A percentile compares a stretch with the other conserved stretches of the same genome.
Evolutionary conservation across 1,284 basidiomycete species (phyloP).

Genomic region (Boletellus deceptivus): DNA sequence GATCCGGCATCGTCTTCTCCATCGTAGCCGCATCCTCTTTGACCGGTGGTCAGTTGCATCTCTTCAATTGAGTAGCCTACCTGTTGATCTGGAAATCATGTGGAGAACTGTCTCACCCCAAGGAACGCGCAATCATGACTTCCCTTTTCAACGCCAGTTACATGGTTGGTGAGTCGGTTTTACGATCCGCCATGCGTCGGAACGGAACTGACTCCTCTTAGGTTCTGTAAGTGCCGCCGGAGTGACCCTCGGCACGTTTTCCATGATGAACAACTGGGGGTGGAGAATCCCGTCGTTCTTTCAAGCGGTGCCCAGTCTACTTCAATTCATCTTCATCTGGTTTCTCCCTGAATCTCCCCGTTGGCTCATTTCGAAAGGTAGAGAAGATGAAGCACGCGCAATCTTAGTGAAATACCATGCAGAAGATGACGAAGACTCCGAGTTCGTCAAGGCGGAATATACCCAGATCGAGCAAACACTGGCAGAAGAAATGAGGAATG

Average conservation of each 20-base stretch:
- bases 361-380: conserved; percentile 54
- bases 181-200: neutral
- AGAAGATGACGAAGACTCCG: conserved; percentile 15
- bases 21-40: conserved; percentile 17
- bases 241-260: too few species aligned
- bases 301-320: conserved; percentile 37
- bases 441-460: conserved; percentile 13
- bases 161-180: conserved; percentile 7
- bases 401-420: conserved; percentile 21
- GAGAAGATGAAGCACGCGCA: conserved; percentile 36
- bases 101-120: conserved; percentile 20
- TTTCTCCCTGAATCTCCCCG: conserved; percentile 60
- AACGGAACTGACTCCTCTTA: neutral
- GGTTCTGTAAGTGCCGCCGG: conserved; percentile 5
- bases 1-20: conserved; percentile 6
- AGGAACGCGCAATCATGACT: conserved; percentile 14
- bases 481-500: too few species aligned
- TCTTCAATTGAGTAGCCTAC: neutral
- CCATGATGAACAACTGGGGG: too few species aligned
- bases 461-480: too few species aligned
- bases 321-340: conserved; percentile 48
- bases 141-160: conserved; percentile 6
- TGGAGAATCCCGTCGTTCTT: too few species aligned
- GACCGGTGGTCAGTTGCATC: conserved; percentile 11
- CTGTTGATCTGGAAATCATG: neutral